These are phyloP conservation scores for Trichoderma semiorbis DNA, from an alignment of 2,329 filamentous ascomycete genomes.

Conservation along the genomic window DNA sequence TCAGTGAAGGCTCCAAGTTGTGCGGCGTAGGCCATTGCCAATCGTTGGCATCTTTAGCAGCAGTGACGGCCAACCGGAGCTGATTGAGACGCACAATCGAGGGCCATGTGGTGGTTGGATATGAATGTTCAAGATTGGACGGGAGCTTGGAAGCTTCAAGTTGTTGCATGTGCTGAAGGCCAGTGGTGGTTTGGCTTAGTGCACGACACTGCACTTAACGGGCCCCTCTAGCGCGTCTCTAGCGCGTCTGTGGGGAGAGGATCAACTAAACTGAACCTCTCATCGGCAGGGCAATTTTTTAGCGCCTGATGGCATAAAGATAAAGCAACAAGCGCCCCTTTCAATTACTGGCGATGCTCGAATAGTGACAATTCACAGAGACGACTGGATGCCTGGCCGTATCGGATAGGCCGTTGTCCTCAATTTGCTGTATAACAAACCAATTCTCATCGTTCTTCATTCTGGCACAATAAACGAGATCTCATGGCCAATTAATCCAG, in stretches of 20 bases:
- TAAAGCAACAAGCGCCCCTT: not conserved
- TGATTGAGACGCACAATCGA: not conserved
- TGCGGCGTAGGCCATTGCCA: constrained; percentile 66
- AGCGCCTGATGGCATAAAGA: not conserved
- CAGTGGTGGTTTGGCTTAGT: not conserved
- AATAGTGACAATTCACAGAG: not conserved
- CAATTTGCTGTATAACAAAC: not conserved
- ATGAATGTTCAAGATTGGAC: not conserved
- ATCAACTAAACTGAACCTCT: not conserved
- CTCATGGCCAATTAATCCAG: constrained; percentile 9
- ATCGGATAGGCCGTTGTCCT: not conserved
- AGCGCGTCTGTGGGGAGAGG: constrained; percentile 9
- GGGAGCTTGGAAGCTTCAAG: not conserved
- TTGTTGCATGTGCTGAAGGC: not conserved
- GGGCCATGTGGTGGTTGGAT: not conserved
- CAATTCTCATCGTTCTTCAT: not conserved
- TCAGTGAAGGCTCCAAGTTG: constrained; percentile 63
- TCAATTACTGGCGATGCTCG: not conserved
- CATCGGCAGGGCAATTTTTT: not conserved
- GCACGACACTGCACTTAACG: not conserved
- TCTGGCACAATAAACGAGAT: not conserved
- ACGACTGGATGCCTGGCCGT: constrained; percentile 4
- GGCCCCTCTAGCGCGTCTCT: constrained; percentile 1
- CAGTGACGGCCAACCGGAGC: not conserved
- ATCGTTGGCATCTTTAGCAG: constrained; percentile 11